phyloP scores from a whole-genome alignment of 2,329 filamentous ascomycete genomes.

The Pseudohalonectria lignicola region DNA sequence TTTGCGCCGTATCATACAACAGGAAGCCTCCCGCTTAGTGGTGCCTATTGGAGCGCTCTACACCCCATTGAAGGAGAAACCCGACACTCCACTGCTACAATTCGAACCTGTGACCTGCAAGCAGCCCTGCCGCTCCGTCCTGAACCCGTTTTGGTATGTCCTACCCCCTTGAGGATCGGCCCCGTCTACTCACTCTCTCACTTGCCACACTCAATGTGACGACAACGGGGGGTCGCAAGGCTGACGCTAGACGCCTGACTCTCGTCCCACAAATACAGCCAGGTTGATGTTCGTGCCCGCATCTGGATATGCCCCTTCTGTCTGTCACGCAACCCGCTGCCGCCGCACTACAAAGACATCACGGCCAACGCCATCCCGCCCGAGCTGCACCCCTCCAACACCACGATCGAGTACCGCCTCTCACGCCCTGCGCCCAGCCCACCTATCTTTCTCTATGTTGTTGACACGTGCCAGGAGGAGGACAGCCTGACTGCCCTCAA shows the following conservation, averaged over 20 bases:
- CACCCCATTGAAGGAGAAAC: constrained; percentile 91
- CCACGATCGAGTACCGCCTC: constrained; percentile 81
- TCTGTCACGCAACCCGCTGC: constrained; percentile 70
- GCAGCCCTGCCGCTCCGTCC: constrained; percentile 83
- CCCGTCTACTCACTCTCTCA: too few species aligned
- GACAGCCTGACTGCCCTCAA: constrained; percentile 75
- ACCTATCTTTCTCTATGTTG: constrained; percentile 78
- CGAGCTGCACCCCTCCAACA: constrained; percentile 71
- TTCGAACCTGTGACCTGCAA: constrained; percentile 98
- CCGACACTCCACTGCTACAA: constrained; percentile 76
- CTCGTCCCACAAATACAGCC: too few species aligned
- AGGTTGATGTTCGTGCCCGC: constrained; percentile 72
- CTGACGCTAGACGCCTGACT: too few species aligned
- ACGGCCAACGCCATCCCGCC: constrained; percentile 72
- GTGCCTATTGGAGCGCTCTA: constrained; percentile 95
- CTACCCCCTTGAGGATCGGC: too few species aligned
- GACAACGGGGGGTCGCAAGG: too few species aligned
- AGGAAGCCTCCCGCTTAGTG: constrained; percentile 90
- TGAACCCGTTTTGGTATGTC: constrained; percentile 90
- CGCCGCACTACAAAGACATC: constrained; percentile 84
- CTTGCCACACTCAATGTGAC: too few species aligned
- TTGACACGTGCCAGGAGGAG: constrained; percentile 82
- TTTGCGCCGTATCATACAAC: constrained; percentile 4
- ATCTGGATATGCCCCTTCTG: constrained; percentile 89
- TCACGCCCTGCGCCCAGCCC: constrained; percentile 74